phyloP scores from a whole-genome alignment of 1,139 yeast species.

The Suhomyces wounanorum region DNA sequence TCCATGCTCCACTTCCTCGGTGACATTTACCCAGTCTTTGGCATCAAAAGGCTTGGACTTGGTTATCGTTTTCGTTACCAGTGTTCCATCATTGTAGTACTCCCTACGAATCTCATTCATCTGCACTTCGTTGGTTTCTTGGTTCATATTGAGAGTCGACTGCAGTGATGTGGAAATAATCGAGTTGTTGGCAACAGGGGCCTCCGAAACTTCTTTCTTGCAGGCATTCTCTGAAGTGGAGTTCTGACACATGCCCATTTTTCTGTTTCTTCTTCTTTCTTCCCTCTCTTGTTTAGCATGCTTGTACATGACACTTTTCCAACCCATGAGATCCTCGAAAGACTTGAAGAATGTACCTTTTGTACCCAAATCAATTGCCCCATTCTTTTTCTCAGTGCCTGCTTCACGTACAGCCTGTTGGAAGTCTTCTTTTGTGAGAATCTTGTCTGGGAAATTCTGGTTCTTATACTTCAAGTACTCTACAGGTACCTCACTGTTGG shows the following conservation, averaged over 20 bases:
- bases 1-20: slow-evolving; percentile 21
- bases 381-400: slow-evolving; percentile 16
- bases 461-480: slow-evolving; percentile 34
- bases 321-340: slow-evolving; percentile 64
- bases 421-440: slow-evolving; percentile 56
- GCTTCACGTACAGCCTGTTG: slow-evolving; percentile 23
- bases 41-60: slow-evolving; percentile 42
- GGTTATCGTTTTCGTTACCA: slow-evolving; percentile 38
- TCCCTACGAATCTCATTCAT: slow-evolving; percentile 53
- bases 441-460: slow-evolving; percentile 26
- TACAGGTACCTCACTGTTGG: slow-evolving; percentile 49
- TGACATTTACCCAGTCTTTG: slow-evolving; percentile 32
- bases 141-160: slow-evolving; percentile 37
- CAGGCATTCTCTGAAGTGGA: not conserved
- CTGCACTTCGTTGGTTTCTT: slow-evolving; percentile 59
- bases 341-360: slow-evolving; percentile 55
- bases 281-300: slow-evolving; percentile 34
- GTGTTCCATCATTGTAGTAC: slow-evolving; percentile 68
- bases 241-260: not conserved
- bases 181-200: not conserved
- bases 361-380: slow-evolving; percentile 39
- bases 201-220: not conserved
- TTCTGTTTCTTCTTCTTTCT: slow-evolving; percentile 14
- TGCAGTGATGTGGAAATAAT: slow-evolving; percentile 55
- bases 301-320: slow-evolving; percentile 62